Evolutionary conservation across 2,329 filamentous ascomycete genomes (phyloP).

Genomic region (Beauveria medogensis): DNA sequence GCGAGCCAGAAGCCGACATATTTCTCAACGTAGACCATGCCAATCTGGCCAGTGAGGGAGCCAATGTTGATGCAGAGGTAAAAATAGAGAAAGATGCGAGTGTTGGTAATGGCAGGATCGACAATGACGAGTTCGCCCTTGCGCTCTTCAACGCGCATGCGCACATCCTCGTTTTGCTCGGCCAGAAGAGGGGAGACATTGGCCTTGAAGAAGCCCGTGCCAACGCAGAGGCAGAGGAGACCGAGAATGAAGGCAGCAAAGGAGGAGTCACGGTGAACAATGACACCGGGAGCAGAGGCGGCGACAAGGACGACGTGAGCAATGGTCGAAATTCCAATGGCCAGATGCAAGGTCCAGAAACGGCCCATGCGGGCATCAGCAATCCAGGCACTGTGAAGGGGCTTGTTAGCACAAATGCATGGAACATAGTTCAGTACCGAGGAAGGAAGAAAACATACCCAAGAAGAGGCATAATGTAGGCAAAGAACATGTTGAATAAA

Average conservation of each 20-base stretch:
- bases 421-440: constrained; percentile 17
- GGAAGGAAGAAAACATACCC: constrained; percentile 27
- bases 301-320: constrained; percentile 60
- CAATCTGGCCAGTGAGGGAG: constrained; percentile 47
- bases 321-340: constrained; percentile 55
- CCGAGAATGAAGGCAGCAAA: constrained; percentile 64
- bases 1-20: constrained; percentile 70
- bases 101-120: constrained; percentile 60
- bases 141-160: constrained; percentile 47
- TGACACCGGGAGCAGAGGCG: constrained; percentile 55
- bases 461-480: constrained; percentile 50
- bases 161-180: constrained; percentile 57
- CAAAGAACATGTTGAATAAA: constrained; percentile 53
- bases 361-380: constrained; percentile 66
- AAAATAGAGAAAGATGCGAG: constrained; percentile 59
- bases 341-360: constrained; percentile 64
- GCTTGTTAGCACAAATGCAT: constrained; percentile 12
- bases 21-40: constrained; percentile 67
- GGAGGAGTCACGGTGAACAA: constrained; percentile 47
- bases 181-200: constrained; percentile 68
- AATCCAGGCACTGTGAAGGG: constrained; percentile 35
- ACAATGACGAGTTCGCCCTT: constrained; percentile 61
- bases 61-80: constrained; percentile 57
- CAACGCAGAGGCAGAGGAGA: constrained; percentile 45
- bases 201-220: constrained; percentile 74